Evolutionary conservation across 2,329 filamentous ascomycete species (phyloP), one percentile per base, ranked within the genome.

Genomic region (Chalara sp.): DNA sequence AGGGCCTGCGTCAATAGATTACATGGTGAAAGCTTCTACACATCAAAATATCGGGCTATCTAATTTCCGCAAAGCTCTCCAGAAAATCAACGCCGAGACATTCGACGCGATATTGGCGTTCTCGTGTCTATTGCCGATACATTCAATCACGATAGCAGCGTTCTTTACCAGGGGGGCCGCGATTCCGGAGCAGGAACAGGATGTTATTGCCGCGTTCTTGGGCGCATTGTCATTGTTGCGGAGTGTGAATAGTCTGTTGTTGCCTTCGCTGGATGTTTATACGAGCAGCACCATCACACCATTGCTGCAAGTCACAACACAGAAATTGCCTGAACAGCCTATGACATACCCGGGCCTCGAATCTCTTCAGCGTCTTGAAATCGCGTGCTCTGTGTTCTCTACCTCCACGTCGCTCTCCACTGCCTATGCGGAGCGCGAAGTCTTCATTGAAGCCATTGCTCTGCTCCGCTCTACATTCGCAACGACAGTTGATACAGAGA

Each of bases 11-110:
- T 40, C 43, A 6, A 28, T 45, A 11, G 13, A 21, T 37, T 55
- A 51, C 41, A 44, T 56, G 8, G 44, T 54, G 8, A 53, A 49
- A 42, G 53, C 46, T 12, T 45, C 46, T 12, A 43, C 43, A 6
- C 53, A 52, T 42, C 47, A 50, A 37, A 32, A 50, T 12, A 31
- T 47, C 39, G 50, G 28, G 3, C 35, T 55, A n/a, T 11, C 43
- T 11, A 33, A 45, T 29, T 49, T 50, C 12, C 13, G 32, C 4
- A 35, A 33, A 7, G n/a, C 12, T 0, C n/a, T 55, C 13, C 12
- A 30, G 12, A 21, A 37, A 5, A 48, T 55, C 30, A 42, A 28
- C 12, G 29, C 6, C 2, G 13, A 32, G 21, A 55, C 32, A 7
- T 55, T 47, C n/a, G 46, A 47, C 13, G 37, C 53, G 1, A 29